These are phyloP conservation scores for Piloderma croceum DNA, from an alignment of 768 basidiomycete species.

Conservation along the genomic window DNA sequence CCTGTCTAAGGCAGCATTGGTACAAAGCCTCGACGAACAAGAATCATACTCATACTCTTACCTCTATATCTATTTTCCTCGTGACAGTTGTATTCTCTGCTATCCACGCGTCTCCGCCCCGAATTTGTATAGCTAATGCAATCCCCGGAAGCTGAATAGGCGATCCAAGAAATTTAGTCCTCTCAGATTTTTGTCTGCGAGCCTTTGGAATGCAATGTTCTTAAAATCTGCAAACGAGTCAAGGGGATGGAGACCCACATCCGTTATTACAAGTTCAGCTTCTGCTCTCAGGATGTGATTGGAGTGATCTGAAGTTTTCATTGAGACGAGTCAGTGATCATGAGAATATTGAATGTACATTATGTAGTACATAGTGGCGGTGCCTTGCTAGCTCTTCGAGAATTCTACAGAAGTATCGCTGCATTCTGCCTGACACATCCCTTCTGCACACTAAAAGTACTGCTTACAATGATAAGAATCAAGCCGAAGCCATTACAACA, in stretches of 20 bases:
- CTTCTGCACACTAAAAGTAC: too few relatives aligned
- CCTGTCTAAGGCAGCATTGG: constrained; percentile 53
- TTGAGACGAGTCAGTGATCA: too few relatives aligned
- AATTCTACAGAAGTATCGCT: too few relatives aligned
- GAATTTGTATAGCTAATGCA: constrained; percentile 64
- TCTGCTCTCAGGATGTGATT: constrained; percentile 68
- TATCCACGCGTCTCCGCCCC: constrained; percentile 70
- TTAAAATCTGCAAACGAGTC: not conserved
- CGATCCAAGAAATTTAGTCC: constrained; percentile 64
- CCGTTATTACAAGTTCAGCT: constrained; percentile 58
- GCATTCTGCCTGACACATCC: too few relatives aligned
- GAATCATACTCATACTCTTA: constrained; percentile 23
- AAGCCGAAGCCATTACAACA: constrained; percentile 41
- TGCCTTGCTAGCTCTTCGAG: too few relatives aligned
- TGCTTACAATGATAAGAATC: constrained; percentile 4
- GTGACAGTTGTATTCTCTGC: constrained; percentile 80
- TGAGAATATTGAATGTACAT: too few relatives aligned
- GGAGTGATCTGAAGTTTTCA: too few relatives aligned
- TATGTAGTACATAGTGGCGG: too few relatives aligned
- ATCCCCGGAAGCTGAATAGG: constrained; percentile 76
- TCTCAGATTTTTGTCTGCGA: constrained; percentile 67
- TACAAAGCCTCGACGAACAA: constrained; percentile 1
- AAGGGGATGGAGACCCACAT: constrained; percentile 34
- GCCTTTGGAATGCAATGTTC: constrained; percentile 37
- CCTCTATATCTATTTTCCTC: constrained; percentile 73